Evolutionary conservation across 371 early-diverging fungal species (phyloP), one percentile per base, ranked within the genome.

Genomic region (Rhizopus arrhizus): DNA sequence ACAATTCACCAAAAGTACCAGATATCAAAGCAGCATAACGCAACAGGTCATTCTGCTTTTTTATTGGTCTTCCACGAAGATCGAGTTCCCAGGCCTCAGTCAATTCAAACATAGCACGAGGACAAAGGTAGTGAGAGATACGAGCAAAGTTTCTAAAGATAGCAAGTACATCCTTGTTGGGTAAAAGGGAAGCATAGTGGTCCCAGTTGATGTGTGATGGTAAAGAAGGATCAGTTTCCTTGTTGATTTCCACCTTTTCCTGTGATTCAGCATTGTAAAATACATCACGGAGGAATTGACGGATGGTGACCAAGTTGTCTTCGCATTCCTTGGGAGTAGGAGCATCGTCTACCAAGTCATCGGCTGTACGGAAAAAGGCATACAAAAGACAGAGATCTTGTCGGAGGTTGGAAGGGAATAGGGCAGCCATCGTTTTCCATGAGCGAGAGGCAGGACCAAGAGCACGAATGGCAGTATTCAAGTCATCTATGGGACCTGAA

Each of bases 311-410:
- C 43, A 77, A 46, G 33, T 72, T 68, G 12, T 62, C 22, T 33
- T 62, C 53, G 7, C 69, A 46, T 52, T 64, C 53, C 22, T 59
- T 55, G n/a, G 54, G 61, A 4, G 69, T 66, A 43, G 67, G 62
- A 0, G 68, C 66, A 45, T 68, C 74, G 61, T 86, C 86, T 3
- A 77, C 72, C n/a, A 86, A 64, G 55, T 86, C 86, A 59, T 86
- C 86, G 8, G 77, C 74, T 34, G 76, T 63, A 29, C 86, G 83
- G 51, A 83, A 86, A 53, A 83, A 81, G 3, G 77, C 81, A 57
- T 86, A 86, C 4, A 86, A 56, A 3, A 79, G 64, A 40, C 76
- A 70, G 13, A 84, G 56, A 52, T 83, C 82, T 58, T 77, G 74
- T 5, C 82, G 69, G 13, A 85, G 59, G 35, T 78, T 72, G 5